Percentiles rank a stretch among this genome's conserved stretches.
phyloP scores from a whole-genome alignment of 2,329 filamentous ascomycete species.

The Aspergillus clavatus region DNA sequence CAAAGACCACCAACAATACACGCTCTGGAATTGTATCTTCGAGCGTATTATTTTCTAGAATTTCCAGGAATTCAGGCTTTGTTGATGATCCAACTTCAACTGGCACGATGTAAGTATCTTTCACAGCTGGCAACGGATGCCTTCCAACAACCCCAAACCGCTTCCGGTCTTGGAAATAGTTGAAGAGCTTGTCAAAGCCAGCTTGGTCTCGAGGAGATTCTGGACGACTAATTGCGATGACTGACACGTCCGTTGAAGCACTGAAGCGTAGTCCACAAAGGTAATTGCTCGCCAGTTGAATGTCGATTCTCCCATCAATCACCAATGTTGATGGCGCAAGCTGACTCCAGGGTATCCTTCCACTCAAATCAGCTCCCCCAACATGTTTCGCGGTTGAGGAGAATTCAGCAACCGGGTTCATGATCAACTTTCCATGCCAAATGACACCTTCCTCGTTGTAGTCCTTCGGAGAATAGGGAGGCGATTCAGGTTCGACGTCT shows the following conservation, averaged over 20 bases:
- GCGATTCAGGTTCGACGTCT: conserved; percentile 74
- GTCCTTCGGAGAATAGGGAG: conserved; percentile 78
- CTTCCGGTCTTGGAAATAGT: conserved; percentile 78
- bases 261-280: conserved; percentile 82
- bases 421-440: conserved; percentile 71
- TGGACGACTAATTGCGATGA: conserved; percentile 65
- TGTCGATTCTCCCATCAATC: conserved; percentile 67
- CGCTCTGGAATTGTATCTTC: conserved; percentile 67
- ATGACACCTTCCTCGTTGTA: conserved; percentile 65
- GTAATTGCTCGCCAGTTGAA: conserved; percentile 81
- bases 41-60: conserved; percentile 78
- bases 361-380: conserved; percentile 72
- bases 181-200: conserved; percentile 71
- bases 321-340: conserved; percentile 64
- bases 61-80: conserved; percentile 80
- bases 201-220: conserved; percentile 54
- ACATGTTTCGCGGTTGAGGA: conserved; percentile 73
- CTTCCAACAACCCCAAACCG: conserved; percentile 85
- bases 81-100: conserved; percentile 63
- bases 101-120: conserved; percentile 88
- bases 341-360: conserved; percentile 65
- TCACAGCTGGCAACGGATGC: conserved; percentile 67
- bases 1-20: conserved; percentile 77
- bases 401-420: conserved; percentile 74
- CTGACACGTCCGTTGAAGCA: conserved; percentile 74